These are phyloP conservation scores for Adansonia gregorii DNA, from an alignment of 441 rosid genomes.

Conservation along the genomic window DNA sequence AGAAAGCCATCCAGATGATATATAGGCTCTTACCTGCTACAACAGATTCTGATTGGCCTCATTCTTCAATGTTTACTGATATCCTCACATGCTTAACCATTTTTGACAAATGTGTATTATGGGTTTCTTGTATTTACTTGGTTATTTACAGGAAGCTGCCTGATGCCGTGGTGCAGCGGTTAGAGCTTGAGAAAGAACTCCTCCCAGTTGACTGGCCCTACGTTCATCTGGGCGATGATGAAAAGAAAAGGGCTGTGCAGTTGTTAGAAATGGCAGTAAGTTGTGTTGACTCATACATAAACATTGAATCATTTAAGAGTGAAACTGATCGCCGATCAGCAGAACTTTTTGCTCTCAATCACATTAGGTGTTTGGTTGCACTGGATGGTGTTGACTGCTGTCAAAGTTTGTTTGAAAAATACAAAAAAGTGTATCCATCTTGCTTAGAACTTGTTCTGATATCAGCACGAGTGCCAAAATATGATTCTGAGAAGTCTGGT, in stretches of 20 bases:
- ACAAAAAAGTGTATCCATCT: slow-evolving; percentile 57
- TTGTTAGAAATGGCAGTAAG: slow-evolving; percentile 51
- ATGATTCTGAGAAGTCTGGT: slow-evolving; percentile 38
- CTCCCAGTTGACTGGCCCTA: slow-evolving; percentile 69
- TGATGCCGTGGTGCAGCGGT: slow-evolving; percentile 54
- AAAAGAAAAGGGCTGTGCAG: slow-evolving; percentile 54
- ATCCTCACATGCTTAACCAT: slow-evolving; percentile 80
- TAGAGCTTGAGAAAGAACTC: slow-evolving; percentile 73
- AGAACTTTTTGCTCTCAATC: slow-evolving; percentile 62
- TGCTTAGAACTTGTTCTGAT: slow-evolving; percentile 72
- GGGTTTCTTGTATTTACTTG: slow-evolving; percentile 99
- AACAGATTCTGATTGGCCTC: slow-evolving; percentile 63
- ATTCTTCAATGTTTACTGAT: slow-evolving; percentile 67
- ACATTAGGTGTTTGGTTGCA: slow-evolving; percentile 61
- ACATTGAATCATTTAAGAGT: slow-evolving; percentile 33
- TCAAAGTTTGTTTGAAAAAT: slow-evolving; percentile 58
- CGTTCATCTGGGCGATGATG: slow-evolving; percentile 45
- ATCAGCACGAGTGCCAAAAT: slow-evolving; percentile 54
- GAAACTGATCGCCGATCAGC: slow-evolving; percentile 41
- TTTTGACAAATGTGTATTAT: slow-evolving; percentile 95
- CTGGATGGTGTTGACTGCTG: slow-evolving; percentile 51
- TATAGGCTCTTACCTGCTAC: slow-evolving; percentile 44
- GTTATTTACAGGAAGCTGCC: slow-evolving; percentile 92
- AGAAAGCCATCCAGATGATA: slow-evolving; percentile 64
- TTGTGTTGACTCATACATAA: slow-evolving; percentile 38